Base-by-base conservation (phyloP, 73 alveolate genomes). In the Symbiodinium natans region DNA sequence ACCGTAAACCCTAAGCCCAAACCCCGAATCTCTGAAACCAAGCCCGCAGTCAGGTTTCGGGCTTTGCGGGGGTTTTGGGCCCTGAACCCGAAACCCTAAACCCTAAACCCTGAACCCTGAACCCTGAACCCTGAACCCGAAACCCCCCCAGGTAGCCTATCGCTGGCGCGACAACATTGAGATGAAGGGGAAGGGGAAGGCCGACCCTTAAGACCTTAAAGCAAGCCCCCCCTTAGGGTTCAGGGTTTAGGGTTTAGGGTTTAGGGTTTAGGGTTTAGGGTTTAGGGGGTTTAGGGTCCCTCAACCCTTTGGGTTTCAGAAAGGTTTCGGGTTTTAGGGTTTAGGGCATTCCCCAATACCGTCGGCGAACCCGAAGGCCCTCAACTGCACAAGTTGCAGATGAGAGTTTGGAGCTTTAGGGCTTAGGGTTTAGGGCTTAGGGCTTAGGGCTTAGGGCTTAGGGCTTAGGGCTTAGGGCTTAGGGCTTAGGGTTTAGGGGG, bases 111-210 rank as follows among this genome's bases (percentile, higher is more conserved):
- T 19, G 0, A 46, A 1, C n/a, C n/a, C n/a, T n/a, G n/a, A n/a
- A n/a, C n/a, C n/a, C n/a, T n/a, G n/a, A n/a, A n/a, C 59, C 34
- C 25, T 39, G 59, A 39, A 39, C 54, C 27, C 41, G 39, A 46
- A 17, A 11, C 87, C 41, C n/a, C 31, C 56, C 34, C 25, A 86
- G 94, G 95, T 88, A 34, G 38, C 42, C 33, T 88, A 59, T 40
- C 95, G 95, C 86, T 88, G 68, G 27, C 95, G 95, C 31, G 95
- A 88, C 95, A 88, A 88, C 73, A 88, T 92, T 40, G 98, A 92
- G 89, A 92, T 92, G 98, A 92, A 92, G 90, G 98, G 98, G 42
- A 92, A 92, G 84, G 98, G 98, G 52, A 92, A 92, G 98, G 98
- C 73, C 74, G 5, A 5, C 56, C 56, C 56, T 43, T 5, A 11